A percentile compares a stretch with the other conserved stretches of the same genome.
Conservation (phyloP, 2,329 filamentous ascomycete species). For the Microdochium trichocladiopsis region DNA sequence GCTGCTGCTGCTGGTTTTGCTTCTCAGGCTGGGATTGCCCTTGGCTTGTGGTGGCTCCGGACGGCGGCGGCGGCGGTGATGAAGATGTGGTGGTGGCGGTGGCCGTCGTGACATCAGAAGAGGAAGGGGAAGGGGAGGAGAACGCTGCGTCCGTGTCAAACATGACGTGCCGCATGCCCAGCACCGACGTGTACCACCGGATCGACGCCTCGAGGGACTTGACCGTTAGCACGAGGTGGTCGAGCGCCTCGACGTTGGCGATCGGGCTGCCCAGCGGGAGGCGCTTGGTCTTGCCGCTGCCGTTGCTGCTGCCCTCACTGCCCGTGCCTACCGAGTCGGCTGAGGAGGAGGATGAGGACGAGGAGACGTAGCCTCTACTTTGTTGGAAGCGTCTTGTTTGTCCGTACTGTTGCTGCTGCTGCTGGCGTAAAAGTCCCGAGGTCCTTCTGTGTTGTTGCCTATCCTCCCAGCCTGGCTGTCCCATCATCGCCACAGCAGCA, state of each 20-base stretch:
- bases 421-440: too few species aligned
- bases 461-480: too few species aligned
- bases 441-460: too few species aligned
- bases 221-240: conserved; percentile 56
- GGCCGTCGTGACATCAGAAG: not conserved
- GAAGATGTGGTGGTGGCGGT: not conserved
- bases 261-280: not conserved
- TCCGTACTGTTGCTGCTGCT: too few species aligned
- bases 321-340: too few species aligned
- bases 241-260: conserved; percentile 28
- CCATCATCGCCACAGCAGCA: too few species aligned
- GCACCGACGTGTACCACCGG: conserved; percentile 45
- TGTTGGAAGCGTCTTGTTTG: too few species aligned
- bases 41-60: too few species aligned
- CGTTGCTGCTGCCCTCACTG: not conserved
- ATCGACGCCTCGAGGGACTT: conserved; percentile 39
- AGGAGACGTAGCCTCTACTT: too few species aligned
- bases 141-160: conserved; percentile 30
- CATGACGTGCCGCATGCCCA: conserved; percentile 49
- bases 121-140: not conserved
- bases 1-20: too few species aligned
- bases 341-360: too few species aligned
- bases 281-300: not conserved
- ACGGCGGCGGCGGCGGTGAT: not conserved
- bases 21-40: too few species aligned